These are phyloP conservation scores for Amyloporia xantha DNA, from an alignment of 768 basidiomycete species.

Conservation along the genomic window DNA sequence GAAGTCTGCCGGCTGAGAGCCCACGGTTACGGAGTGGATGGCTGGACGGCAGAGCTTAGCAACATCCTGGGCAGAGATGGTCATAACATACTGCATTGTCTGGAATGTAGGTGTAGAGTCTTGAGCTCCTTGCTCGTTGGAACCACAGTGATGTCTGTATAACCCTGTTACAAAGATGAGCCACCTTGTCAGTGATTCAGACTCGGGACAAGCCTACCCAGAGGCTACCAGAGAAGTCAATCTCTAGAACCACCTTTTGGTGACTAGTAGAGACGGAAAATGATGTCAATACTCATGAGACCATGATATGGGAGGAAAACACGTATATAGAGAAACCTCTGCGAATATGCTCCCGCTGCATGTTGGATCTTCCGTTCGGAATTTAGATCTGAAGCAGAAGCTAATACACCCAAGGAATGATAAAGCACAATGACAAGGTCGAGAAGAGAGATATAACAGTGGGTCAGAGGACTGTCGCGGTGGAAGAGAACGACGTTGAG, in stretches of 20 bases:
- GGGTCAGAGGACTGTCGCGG: background rate
- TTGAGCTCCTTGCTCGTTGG: constrained; percentile 75
- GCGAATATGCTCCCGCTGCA: constrained; percentile 73
- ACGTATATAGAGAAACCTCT: constrained; percentile 91
- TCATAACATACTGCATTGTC: constrained; percentile 68
- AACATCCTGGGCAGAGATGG: too few relatives aligned
- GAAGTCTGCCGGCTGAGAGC: constrained; percentile 68
- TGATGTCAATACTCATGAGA: constrained; percentile 36
- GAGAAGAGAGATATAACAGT: too few relatives aligned
- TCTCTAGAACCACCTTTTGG: constrained; percentile 92
- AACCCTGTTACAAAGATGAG: constrained; percentile 51
- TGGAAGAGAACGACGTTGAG: constrained; percentile 6
- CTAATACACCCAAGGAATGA: constrained; percentile 5
- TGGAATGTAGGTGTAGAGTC: constrained; percentile 82
- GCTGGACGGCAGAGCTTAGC: constrained; percentile 32
- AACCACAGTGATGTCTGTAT: constrained; percentile 85
- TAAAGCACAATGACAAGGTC: too few relatives aligned
- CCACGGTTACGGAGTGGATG: constrained; percentile 68
- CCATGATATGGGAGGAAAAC: constrained; percentile 22
- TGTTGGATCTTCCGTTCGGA: constrained; percentile 24
- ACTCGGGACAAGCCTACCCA: constrained; percentile 47
- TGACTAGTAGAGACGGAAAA: constrained; percentile 73
- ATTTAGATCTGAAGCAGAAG: background rate
- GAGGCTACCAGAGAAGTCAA: constrained; percentile 84
- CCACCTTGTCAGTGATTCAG: background rate